Conservation (phyloP, 2,329 filamentous ascomycete species). For the Nemania abortiva region DNA sequence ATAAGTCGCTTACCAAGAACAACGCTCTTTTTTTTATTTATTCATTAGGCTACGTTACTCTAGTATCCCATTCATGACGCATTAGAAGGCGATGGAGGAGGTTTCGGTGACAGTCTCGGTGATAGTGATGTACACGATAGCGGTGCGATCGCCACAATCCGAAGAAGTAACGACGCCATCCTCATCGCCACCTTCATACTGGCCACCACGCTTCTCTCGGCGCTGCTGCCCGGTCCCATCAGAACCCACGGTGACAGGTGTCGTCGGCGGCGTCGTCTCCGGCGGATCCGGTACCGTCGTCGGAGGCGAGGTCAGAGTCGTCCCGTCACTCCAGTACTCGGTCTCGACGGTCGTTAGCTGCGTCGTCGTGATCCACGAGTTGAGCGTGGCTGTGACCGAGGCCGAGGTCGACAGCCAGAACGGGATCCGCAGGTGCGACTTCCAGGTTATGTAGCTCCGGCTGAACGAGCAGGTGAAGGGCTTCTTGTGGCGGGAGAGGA, state of each 20-base stretch:
- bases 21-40: not conserved
- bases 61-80: not conserved
- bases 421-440: not conserved
- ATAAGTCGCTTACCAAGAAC: not conserved
- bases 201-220: too few species aligned
- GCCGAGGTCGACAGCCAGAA: not conserved
- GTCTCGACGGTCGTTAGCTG: not conserved
- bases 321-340: not conserved
- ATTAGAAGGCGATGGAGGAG: not conserved
- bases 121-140: not conserved
- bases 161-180: not conserved
- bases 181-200: not conserved
- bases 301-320: not conserved
- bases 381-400: not conserved
- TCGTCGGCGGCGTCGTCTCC: too few species aligned
- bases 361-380: not conserved
- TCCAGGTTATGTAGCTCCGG: not conserved
- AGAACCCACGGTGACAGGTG: too few species aligned
- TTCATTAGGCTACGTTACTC: not conserved
- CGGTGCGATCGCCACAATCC: not conserved
- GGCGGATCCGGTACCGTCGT: too few species aligned
- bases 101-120: not conserved
- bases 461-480: not conserved
- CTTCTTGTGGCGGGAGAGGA: not conserved
- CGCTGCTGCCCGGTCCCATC: too few species aligned